Evolutionary conservation across 2,329 filamentous ascomycete genomes (phyloP).

Genomic region (Lasiodiplodia sp.): DNA sequence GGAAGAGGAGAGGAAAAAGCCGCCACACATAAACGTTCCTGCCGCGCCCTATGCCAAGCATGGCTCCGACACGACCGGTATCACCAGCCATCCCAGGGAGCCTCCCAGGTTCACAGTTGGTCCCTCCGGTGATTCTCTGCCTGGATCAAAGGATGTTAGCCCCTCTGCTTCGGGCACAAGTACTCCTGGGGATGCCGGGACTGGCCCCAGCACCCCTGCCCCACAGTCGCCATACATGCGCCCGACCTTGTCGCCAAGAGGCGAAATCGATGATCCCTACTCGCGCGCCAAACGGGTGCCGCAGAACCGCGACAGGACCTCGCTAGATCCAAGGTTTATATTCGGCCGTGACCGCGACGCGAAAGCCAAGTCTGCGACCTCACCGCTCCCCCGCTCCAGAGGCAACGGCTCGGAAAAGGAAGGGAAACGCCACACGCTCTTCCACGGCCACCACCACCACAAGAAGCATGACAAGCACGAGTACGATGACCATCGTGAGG

Average conservation of each 20-base stretch:
- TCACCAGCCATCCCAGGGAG: slow-evolving; percentile 56
- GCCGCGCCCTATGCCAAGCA: slow-evolving; percentile 38
- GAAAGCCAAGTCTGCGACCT: slow-evolving; percentile 42
- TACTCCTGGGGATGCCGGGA: slow-evolving; percentile 52
- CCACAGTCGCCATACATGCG: slow-evolving; percentile 71
- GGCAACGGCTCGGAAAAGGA: slow-evolving; percentile 49
- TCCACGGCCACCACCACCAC: slow-evolving; percentile 59
- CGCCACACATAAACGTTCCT: slow-evolving; percentile 46
- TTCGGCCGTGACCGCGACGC: slow-evolving; percentile 67
- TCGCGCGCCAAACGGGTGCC: slow-evolving; percentile 80
- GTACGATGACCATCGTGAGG: slow-evolving; percentile 54
- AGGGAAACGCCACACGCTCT: slow-evolving; percentile 63
- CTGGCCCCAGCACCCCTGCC: slow-evolving; percentile 46
- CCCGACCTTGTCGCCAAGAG: slow-evolving; percentile 75
- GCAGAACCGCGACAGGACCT: slow-evolving; percentile 68
- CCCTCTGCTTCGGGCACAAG: slow-evolving; percentile 65
- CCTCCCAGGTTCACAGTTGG: slow-evolving; percentile 64
- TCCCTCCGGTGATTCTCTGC: slow-evolving; percentile 61
- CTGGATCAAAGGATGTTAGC: slow-evolving; percentile 64
- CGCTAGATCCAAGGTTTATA: slow-evolving; percentile 82
- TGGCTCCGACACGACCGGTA: slow-evolving; percentile 22
- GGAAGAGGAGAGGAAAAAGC: slow-evolving; percentile 28
- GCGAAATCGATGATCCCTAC: slow-evolving; percentile 85
- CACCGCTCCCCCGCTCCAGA: slow-evolving; percentile 54
- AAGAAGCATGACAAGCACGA: slow-evolving; percentile 58